These are phyloP conservation scores for Curvularia spicifera DNA, from an alignment of 2,329 filamentous ascomycete genomes.

Conservation along the genomic window DNA sequence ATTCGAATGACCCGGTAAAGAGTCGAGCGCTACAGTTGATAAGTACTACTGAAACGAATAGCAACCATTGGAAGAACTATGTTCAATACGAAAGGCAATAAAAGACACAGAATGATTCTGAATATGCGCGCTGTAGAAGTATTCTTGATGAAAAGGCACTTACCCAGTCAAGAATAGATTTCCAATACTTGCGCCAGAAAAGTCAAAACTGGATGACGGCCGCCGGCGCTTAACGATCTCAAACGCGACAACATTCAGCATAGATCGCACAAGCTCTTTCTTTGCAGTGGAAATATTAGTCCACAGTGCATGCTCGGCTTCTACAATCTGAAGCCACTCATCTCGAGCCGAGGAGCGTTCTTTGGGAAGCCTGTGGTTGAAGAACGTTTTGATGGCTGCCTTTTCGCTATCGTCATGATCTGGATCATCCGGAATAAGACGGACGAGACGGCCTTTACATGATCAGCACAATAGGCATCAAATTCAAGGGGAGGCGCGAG, in stretches of 20 bases:
- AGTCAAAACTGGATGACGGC: slow-evolving; percentile 57
- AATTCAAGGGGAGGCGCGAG: slow-evolving; percentile 14
- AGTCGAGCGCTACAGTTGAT: slow-evolving; percentile 70
- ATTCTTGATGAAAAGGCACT: slow-evolving; percentile 25
- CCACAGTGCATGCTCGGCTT: slow-evolving; percentile 82
- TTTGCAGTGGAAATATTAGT: slow-evolving; percentile 56
- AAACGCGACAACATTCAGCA: slow-evolving; percentile 58
- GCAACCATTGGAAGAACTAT: background rate
- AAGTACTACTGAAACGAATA: slow-evolving; percentile 7
- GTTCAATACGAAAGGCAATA: background rate
- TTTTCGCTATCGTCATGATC: slow-evolving; percentile 61
- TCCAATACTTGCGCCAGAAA: slow-evolving; percentile 58
- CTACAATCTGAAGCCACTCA: slow-evolving; percentile 90
- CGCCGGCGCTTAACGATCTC: slow-evolving; percentile 57
- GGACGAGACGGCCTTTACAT: slow-evolving; percentile 78
- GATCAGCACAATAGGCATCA: background rate
- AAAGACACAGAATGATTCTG: background rate
- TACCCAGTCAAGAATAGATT: slow-evolving; percentile 60
- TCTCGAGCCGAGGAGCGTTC: slow-evolving; percentile 66
- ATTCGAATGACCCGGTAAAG: slow-evolving; percentile 91
- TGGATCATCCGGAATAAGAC: slow-evolving; percentile 76
- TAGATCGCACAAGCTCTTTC: slow-evolving; percentile 59
- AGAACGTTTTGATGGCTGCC: slow-evolving; percentile 77
- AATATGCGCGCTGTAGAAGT: background rate
- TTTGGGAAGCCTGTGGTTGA: slow-evolving; percentile 82